These are phyloP conservation scores for Solanum boliviense DNA, from an alignment of 257 asterid genomes.

Conservation along the genomic window DNA sequence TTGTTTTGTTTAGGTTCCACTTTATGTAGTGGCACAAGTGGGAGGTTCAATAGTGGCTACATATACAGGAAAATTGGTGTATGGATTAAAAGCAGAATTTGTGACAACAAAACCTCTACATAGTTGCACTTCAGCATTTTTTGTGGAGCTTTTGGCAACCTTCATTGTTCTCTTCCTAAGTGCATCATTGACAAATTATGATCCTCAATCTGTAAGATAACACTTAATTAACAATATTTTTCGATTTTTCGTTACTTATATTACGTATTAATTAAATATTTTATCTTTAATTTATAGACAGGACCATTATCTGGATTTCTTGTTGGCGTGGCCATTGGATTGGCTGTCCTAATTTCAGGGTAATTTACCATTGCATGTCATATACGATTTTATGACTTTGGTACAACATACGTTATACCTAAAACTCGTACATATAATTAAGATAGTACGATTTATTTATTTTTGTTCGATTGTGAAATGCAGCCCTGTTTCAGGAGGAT, in stretches of 20 bases:
- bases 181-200: slow-evolving; percentile 40
- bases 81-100: slow-evolving; percentile 44
- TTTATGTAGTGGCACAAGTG: slow-evolving; percentile 59
- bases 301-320: slow-evolving; percentile 48
- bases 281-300: slow-evolving; percentile 19
- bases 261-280: background rate
- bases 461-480: background rate
- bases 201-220: slow-evolving; percentile 41
- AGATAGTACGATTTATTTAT: background rate
- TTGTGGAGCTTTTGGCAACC: slow-evolving; percentile 64
- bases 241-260: background rate
- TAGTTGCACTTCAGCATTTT: slow-evolving; percentile 52
- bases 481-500: slow-evolving; percentile 89
- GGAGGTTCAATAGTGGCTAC: slow-evolving; percentile 67
- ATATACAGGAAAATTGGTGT: slow-evolving; percentile 35
- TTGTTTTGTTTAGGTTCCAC: slow-evolving; percentile 42
- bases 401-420: background rate
- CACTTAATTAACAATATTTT: background rate
- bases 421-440: background rate
- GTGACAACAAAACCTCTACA: slow-evolving; percentile 61
- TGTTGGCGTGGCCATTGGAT: slow-evolving; percentile 59
- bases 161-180: slow-evolving; percentile 56
- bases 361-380: slow-evolving; percentile 2
- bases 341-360: slow-evolving; percentile 89
- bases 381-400: background rate